Base-by-base conservation (phyloP, 2,329 filamentous ascomycete species). In the Rhynchosporium secalis region DNA sequence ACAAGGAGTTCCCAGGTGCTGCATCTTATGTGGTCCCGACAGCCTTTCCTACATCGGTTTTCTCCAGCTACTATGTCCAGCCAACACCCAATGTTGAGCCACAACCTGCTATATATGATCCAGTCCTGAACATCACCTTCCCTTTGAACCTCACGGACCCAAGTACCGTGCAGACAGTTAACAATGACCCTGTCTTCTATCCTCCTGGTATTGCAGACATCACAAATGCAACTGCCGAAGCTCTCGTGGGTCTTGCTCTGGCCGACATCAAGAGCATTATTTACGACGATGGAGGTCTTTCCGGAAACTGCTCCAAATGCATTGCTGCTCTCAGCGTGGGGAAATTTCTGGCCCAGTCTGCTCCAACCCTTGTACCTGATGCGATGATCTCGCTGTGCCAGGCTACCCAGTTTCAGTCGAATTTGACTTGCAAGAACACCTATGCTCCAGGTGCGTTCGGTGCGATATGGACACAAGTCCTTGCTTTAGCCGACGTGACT, bases 401-500 rank as follows among this genome's bases (percentile, higher is more conserved):
- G 64, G 70, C 73, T 12, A 82, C 78, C 10, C 68, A 72, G 6
- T 81, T 83, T 61, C 71, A 76, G n/a, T 76, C 78, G 0, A 79
- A 81, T 63, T 68, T 73, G 10, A 76, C 76, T 0, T 86, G 84
- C 67, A 74, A 77, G 57, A 74, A 77, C 28, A 77, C 76, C 47
- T 86, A 81, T 62, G 74, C 76, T 1, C 76, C 77, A 2, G 72
- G 74, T 15, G 80, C 75, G 15, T 83, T 81, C 64, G 83, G 84
- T 20, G 79, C 81, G 1, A 77, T 83, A 60, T 86, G 82, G 82
- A 83, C 83, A 4, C 83, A 86, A 67, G 75, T 86, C 1, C 73
- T 86, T 38, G 77, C 80, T 2, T 75, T 79, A 48, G 82, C 82
- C 7, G 78, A 86, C 69, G 76, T 85, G 8, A 74, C 75, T 26